A percentile compares a stretch with the other conserved stretches of the same genome.
These are phyloP conservation scores for Zalerion maritima DNA, from an alignment of 495 filamentous ascomycete genomes.

Conservation along the genomic window DNA sequence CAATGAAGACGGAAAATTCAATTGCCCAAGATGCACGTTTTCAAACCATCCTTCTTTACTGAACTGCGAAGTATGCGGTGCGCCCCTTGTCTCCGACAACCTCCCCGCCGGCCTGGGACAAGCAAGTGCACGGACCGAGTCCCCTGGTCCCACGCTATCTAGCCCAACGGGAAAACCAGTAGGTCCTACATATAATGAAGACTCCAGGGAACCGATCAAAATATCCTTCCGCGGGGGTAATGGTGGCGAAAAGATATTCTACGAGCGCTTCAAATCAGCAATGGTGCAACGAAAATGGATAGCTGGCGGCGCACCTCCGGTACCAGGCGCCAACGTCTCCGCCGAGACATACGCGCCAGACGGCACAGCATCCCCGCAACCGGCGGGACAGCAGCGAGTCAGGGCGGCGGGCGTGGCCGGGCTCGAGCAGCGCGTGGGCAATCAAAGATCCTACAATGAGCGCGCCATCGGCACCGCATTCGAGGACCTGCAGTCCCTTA, in stretches of 20 bases:
- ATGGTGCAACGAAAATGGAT: slow-evolving; percentile 95
- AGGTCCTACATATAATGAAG: too few species aligned
- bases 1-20: slow-evolving; percentile 20
- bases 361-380: slow-evolving; percentile 10
- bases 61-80: slow-evolving; percentile 85
- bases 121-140: slow-evolving; percentile 41
- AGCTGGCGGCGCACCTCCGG: slow-evolving; percentile 77
- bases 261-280: slow-evolving; percentile 72
- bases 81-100: slow-evolving; percentile 48
- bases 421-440: slow-evolving; percentile 67
- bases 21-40: slow-evolving; percentile 88
- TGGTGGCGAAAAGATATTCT: slow-evolving; percentile 81
- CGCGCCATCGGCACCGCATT: slow-evolving; percentile 86
- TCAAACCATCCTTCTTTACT: slow-evolving; percentile 77
- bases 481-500: slow-evolving; percentile 90
- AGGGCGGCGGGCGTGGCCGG: slow-evolving; percentile 82
- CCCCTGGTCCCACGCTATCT: slow-evolving; percentile 58
- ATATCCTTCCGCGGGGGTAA: slow-evolving; percentile 77
- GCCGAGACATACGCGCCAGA: slow-evolving; percentile 8
- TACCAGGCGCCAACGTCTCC: slow-evolving; percentile 47
- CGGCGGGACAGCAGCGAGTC: slow-evolving; percentile 24
- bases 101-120: slow-evolving; percentile 25
- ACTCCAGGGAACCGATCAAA: slow-evolving; percentile 66
- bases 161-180: slow-evolving; percentile 15
- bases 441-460: slow-evolving; percentile 81